Percentiles rank a stretch among this genome's conserved stretches.
Evolutionary conservation across 73 alveolate genomes (phyloP).

Genomic region (Paramecium sonneborni): DNA sequence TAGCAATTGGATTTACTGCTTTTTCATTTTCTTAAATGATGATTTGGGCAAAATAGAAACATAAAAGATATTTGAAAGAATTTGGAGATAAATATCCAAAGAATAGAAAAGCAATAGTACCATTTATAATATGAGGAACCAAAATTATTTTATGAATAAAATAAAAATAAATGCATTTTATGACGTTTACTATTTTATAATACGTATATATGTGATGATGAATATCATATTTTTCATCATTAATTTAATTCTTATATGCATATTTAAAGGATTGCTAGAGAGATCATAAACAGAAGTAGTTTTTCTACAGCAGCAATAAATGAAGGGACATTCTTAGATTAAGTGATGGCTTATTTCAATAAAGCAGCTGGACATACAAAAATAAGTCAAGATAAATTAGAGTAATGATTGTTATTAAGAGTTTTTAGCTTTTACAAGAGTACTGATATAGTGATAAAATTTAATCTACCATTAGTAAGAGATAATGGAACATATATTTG

Average conservation of each 20-base stretch:
- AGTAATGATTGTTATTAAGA: not conserved
- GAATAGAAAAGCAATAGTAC: slow-evolving; percentile 83
- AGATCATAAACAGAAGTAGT: not conserved
- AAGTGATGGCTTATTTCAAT: slow-evolving; percentile 78
- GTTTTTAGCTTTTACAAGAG: slow-evolving; percentile 62
- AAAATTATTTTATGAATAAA: not conserved
- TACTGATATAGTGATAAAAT: slow-evolving; percentile 70
- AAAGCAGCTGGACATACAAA: slow-evolving; percentile 79
- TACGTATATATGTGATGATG: slow-evolving; percentile 44
- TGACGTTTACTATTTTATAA: not conserved
- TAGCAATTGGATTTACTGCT: slow-evolving; percentile 58
- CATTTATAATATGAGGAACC: slow-evolving; percentile 74
- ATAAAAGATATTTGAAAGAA: slow-evolving; percentile 78
- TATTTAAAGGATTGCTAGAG: not conserved
- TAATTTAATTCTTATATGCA: not conserved
- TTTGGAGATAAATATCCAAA: slow-evolving; percentile 83
- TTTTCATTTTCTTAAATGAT: slow-evolving; percentile 74
- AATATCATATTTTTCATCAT: not conserved
- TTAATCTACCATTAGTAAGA: slow-evolving; percentile 78
- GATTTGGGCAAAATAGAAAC: slow-evolving; percentile 84
- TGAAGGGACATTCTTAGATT: slow-evolving; percentile 71
- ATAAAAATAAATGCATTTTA: slow-evolving; percentile 15
- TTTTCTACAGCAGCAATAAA: not conserved
- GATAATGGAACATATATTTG: slow-evolving; percentile 77
- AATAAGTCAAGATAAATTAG: slow-evolving; percentile 72